These are phyloP conservation scores for Henckelia pumila DNA, from an alignment of 257 asterid genomes.

Conservation along the genomic window DNA sequence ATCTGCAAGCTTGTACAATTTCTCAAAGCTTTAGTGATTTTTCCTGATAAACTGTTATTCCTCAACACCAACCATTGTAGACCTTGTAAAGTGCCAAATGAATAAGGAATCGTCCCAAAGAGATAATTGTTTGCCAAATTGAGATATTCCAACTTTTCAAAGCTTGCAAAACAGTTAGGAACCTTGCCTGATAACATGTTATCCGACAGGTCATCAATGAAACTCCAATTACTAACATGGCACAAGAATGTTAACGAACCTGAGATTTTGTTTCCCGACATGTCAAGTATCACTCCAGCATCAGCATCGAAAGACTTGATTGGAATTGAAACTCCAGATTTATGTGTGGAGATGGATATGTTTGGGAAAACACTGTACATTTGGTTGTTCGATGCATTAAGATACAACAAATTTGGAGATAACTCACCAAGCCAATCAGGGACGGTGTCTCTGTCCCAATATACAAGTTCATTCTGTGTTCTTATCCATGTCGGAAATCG, in stretches of 20 bases:
- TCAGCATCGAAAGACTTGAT: not conserved
- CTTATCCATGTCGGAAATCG: conserved; percentile 24
- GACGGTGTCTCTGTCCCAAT: not conserved
- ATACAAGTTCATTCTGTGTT: not conserved
- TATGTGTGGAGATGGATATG: not conserved
- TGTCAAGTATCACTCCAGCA: not conserved
- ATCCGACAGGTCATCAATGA: conserved; percentile 15
- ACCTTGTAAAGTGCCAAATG: not conserved
- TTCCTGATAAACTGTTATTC: conserved; percentile 10
- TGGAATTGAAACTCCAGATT: not conserved
- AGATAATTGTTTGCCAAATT: conserved; percentile 14
- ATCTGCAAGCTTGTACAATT: not conserved
- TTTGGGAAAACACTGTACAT: conserved; percentile 9
- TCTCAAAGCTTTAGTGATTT: conserved; percentile 10
- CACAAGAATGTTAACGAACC: not conserved
- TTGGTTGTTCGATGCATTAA: conserved; percentile 15
- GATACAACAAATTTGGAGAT: not conserved
- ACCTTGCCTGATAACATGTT: conserved; percentile 1
- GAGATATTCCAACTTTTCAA: not conserved
- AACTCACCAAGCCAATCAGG: not conserved
- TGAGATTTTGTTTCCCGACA: not conserved
- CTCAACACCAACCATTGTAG: not conserved
- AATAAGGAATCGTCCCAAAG: conserved; percentile 8
- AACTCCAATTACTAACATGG: not conserved
- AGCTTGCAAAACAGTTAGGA: conserved; percentile 10